phyloP scores from a whole-genome alignment of 208 protist genomes.

The Leishmania tropica region DNA sequence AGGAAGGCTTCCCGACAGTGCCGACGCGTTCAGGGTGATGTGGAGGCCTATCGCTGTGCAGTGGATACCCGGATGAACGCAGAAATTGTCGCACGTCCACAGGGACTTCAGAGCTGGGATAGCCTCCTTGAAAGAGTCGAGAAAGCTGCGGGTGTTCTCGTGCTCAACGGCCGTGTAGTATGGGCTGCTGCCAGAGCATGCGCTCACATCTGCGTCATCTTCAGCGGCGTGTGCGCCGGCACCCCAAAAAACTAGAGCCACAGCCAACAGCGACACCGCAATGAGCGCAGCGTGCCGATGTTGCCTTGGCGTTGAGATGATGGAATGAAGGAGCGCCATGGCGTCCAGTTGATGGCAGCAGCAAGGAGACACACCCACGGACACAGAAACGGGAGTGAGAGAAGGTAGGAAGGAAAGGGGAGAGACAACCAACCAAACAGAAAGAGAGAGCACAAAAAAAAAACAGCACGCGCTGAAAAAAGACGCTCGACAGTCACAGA shows the following conservation, averaged over 20 bases:
- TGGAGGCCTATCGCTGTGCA: conserved; percentile 2
- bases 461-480: background rate
- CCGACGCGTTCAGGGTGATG: conserved; percentile 8
- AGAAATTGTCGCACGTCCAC: conserved; percentile 30
- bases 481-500: background rate
- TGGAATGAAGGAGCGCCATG: background rate
- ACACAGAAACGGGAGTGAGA: background rate
- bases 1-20: conserved; percentile 11
- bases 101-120: conserved; percentile 4
- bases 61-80: conserved; percentile 7
- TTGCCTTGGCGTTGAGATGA: background rate
- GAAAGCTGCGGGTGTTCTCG: conserved; percentile 16
- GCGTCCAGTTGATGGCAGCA: background rate
- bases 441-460: background rate
- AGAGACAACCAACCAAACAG: background rate
- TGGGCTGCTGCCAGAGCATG: conserved; percentile 13
- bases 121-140: conserved; percentile 15
- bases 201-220: background rate
- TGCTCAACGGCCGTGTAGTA: conserved; percentile 17
- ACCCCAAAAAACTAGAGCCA: conserved; percentile 4
- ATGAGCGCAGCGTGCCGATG: background rate
- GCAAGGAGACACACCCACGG: background rate
- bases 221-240: background rate
- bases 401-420: background rate
- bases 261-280: conserved; percentile 10